These are phyloP conservation scores for Cytospora leucostoma DNA, from an alignment of 2,329 filamentous ascomycete species.

Conservation along the genomic window DNA sequence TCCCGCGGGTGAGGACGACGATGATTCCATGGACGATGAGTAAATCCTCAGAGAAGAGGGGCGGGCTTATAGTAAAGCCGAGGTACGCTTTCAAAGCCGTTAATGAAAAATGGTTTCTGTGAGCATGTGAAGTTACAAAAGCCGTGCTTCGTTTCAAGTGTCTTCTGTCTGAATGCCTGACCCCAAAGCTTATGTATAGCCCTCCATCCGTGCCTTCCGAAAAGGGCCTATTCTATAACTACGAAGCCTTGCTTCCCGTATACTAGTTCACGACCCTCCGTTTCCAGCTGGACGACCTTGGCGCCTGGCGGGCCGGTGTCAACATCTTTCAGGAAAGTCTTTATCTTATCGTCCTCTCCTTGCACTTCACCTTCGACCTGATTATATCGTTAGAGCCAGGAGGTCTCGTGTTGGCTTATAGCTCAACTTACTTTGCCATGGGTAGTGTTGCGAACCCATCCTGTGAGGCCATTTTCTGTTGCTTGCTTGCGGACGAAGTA, in stretches of 20 bases:
- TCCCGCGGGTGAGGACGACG: conserved; percentile 42
- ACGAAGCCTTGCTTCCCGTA: conserved; percentile 70
- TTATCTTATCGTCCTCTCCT: conserved; percentile 64
- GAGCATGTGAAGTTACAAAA: conserved; percentile 11
- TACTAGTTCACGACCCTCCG: conserved; percentile 64
- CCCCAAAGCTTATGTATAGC: not conserved
- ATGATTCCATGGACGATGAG: conserved; percentile 61
- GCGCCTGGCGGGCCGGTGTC: conserved; percentile 73
- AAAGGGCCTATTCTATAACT: conserved; percentile 44
- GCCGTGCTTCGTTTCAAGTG: not conserved
- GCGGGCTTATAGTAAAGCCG: not conserved
- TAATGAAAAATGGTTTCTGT: conserved; percentile 2
- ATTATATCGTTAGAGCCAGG: not conserved
- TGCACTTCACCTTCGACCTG: conserved; percentile 92
- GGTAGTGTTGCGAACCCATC: conserved; percentile 63
- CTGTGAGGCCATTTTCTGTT: conserved; percentile 52
- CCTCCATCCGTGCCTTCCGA: not conserved
- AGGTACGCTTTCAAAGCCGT: not conserved
- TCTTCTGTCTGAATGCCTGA: conserved; percentile 10
- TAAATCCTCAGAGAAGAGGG: conserved; percentile 32
- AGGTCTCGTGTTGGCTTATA: conserved; percentile 29
- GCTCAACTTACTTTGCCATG: conserved; percentile 51
- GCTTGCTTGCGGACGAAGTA: conserved; percentile 59
- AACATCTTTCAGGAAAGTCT: conserved; percentile 72
- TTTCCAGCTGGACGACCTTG: conserved; percentile 72